Evolutionary conservation across 2,329 filamentous ascomycete species (phyloP).

Genomic region (Trichoderma harzianum): DNA sequence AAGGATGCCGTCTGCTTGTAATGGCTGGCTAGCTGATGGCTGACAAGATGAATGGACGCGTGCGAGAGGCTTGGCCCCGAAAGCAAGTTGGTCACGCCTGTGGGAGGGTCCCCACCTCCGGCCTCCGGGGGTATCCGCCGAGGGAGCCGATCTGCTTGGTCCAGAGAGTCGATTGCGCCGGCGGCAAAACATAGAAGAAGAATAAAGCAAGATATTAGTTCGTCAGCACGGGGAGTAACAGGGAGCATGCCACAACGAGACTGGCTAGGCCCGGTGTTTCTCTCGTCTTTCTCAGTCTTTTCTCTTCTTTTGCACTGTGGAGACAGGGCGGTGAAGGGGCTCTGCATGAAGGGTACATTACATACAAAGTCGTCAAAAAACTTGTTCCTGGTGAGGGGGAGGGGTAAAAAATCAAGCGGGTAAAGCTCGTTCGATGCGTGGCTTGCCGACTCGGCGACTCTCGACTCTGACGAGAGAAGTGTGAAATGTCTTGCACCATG

Average conservation of each 20-base stretch:
- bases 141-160: slow-evolving; percentile 12
- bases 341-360: background rate
- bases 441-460: background rate
- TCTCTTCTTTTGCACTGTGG: background rate
- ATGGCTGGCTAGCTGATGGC: background rate
- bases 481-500: background rate
- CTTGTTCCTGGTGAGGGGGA: background rate
- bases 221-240: background rate
- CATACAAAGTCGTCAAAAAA: background rate
- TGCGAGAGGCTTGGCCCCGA: background rate
- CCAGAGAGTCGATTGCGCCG: background rate
- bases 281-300: background rate
- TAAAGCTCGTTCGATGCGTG: slow-evolving; percentile 1
- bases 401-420: slow-evolving; percentile 1
- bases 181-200: background rate
- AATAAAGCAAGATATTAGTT: background rate
- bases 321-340: background rate
- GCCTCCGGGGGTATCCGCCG: slow-evolving; percentile 4
- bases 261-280: background rate
- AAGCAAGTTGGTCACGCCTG: background rate
- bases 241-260: background rate
- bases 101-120: background rate
- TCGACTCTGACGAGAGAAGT: background rate
- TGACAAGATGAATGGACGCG: background rate
- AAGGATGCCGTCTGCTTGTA: background rate